phyloP scores from a whole-genome alignment of 2,329 filamentous ascomycete genomes.

The Coniochaeta sp. region DNA sequence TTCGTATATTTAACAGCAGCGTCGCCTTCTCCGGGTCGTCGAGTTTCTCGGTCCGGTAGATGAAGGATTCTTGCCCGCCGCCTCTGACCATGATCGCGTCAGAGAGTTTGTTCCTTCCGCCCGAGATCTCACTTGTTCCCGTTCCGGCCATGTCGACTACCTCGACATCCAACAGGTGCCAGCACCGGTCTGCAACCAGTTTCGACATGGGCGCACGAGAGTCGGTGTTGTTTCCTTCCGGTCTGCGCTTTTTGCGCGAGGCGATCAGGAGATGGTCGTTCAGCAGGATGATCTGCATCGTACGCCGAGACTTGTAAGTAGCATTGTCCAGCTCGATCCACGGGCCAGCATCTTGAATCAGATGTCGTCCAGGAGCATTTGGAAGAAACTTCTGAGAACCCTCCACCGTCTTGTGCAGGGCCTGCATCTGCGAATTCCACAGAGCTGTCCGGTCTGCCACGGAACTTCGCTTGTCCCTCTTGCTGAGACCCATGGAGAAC shows the following conservation, averaged over 20 bases:
- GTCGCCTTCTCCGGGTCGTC: constrained; percentile 72
- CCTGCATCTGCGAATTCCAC: constrained; percentile 67
- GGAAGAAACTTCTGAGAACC: constrained; percentile 96
- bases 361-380: constrained; percentile 82
- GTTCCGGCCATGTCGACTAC: constrained; percentile 77
- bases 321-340: constrained; percentile 98
- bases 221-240: constrained; percentile 52
- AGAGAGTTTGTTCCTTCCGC: constrained; percentile 55
- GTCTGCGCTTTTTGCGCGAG: constrained; percentile 84
- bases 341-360: constrained; percentile 82
- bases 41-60: constrained; percentile 81
- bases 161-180: constrained; percentile 87
- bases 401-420: constrained; percentile 94
- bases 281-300: constrained; percentile 84
- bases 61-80: constrained; percentile 84
- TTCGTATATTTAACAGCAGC: constrained; percentile 82
- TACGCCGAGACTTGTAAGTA: constrained; percentile 86
- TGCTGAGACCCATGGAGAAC: constrained; percentile 49
- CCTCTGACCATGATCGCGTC: constrained; percentile 86
- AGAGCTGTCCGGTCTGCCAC: constrained; percentile 63
- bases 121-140: constrained; percentile 46
- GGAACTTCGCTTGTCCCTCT: constrained; percentile 80
- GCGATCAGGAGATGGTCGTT: constrained; percentile 94
- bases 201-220: constrained; percentile 56
- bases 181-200: constrained; percentile 88